Evolutionary conservation across 495 filamentous ascomycete species (phyloP), one percentile per base, ranked within the genome.

Genomic region (Poronia punctata): DNA sequence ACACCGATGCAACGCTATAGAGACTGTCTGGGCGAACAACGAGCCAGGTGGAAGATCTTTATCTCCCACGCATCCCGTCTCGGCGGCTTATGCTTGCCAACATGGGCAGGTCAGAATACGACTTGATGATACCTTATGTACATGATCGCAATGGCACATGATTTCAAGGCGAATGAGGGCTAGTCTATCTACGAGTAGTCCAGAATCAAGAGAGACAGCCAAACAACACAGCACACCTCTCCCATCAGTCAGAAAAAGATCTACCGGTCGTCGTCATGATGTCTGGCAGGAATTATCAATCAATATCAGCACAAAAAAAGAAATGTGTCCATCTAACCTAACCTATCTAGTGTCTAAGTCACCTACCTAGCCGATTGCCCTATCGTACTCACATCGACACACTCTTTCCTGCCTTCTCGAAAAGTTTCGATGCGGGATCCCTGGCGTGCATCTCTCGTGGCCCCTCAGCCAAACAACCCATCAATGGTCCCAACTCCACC

Each of bases 401-500:
- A 21, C 22, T 40, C 16, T 40, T 21, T 26, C 8, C 22, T 22
- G 39, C 21, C 7, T 17, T 35, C 39, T 35, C 40, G 32, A 35
- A 35, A 26, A 42, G 16, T 21, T n/a, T 35, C 23, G 30, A 43
- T 30, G 32, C 32, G 32, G 17, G 40, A 36, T 19, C 23, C 16
- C 31, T 19, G 20, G 21, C 27, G 19, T 12, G 35, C 34, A 28
- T 27, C 34, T 27, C 34, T 53, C 44, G 32, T 39, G 37, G 38
- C 14, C 40, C 39, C 43, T 30, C 42, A 58, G 52, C 52, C 52
- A 54, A 50, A 49, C 52, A 48, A 47, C 29, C 39, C 43, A 37
- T 44, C 41, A n/a, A 43, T 53, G 48, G 49, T 49, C 46, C 35
- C 43, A 50, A 46, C 52, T 50, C 52, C 55, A 59, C 55, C 45